phyloP scores from a whole-genome alignment of 2,329 filamentous ascomycete species.

The Colletotrichum somersetense region DNA sequence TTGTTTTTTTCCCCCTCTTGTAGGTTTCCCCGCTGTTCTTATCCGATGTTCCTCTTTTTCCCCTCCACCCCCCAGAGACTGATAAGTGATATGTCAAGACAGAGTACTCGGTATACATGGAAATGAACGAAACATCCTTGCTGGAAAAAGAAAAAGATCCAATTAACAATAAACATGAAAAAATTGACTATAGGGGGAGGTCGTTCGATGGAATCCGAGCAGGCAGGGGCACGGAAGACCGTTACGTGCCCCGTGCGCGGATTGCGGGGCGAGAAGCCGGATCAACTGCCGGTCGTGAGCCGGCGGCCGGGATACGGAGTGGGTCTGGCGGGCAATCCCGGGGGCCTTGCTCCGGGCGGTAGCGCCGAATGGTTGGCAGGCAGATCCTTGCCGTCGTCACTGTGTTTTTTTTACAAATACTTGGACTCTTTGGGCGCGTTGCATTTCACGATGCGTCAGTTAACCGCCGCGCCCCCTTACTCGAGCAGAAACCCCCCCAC shows the following conservation, averaged over 20 bases:
- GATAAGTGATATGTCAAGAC: too few relatives aligned
- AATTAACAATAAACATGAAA: not conserved
- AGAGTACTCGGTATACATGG: too few relatives aligned
- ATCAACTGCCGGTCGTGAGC: not conserved
- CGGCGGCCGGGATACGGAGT: not conserved
- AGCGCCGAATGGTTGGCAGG: not conserved
- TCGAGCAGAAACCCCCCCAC: not conserved
- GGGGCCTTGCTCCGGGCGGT: not conserved
- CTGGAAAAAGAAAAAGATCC: not conserved
- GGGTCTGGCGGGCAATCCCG: not conserved
- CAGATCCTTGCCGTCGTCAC: not conserved
- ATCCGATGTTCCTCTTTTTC: too few relatives aligned
- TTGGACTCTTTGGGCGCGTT: not conserved
- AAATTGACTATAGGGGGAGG: not conserved
- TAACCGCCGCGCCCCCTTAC: not conserved
- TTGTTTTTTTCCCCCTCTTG: too few relatives aligned
- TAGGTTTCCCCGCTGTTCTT: too few relatives aligned
- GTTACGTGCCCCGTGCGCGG: conserved; percentile 3
- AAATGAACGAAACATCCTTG: too few relatives aligned
- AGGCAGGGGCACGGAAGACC: not conserved
- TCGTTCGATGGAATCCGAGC: too few relatives aligned
- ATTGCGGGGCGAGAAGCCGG: conserved; percentile 5
- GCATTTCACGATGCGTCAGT: conserved; percentile 4
- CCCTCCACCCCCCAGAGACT: too few relatives aligned
- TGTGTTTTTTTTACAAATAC: not conserved